Base-by-base conservation (phyloP, 2,329 filamentous ascomycete species). In the Ciborinia camelliae region DNA sequence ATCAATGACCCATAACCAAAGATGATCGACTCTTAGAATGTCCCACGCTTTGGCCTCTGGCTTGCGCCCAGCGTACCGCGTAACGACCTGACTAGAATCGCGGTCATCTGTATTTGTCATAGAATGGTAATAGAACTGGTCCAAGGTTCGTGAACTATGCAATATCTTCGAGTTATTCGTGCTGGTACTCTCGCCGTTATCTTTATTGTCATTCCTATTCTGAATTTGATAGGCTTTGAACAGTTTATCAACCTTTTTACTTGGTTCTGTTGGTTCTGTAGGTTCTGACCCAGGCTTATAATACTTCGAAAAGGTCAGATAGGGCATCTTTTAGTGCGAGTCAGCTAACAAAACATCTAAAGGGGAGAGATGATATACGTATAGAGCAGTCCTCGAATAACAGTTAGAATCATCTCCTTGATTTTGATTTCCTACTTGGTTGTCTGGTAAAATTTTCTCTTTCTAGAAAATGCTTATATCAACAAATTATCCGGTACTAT, bases 21-120 rank as follows among this genome's bases (percentile, higher is more conserved):
- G 32, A 10, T 58, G 23, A 28, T 64, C 14, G 39, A 63, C 57
- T 32, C 43, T 9, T 54, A 63, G 4, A 66, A 60, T 53, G 20
- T 53, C 30, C 30, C 30, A 53, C 5, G 35, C 9, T 9, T 32
- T 2, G 20, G 8, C n/a, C 8, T 37, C 30, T 53, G 51, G 5
- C 14, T 26, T 23, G 4, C 0, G 12, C 2, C 2, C 30, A n/a
- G 35, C n/a, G 35, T 53, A 53, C 3, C 51, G 30, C 20, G 28
- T 53, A 20, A 53, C 51, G 14, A 53, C 51, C 35, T 53, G 30
- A 30, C n/a, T 37, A 18, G 30, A 32, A 37, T 53, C 35, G 20
- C 51, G 26, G 4, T 6, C 0, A 14, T n/a, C 5, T 15, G 8
- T 53, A 15, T 53, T 12, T 35, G 2, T 12, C 30, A 53, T n/a